Base-by-base conservation (phyloP, 495 filamentous ascomycete species). In the Aspergillus wentii region DNA sequence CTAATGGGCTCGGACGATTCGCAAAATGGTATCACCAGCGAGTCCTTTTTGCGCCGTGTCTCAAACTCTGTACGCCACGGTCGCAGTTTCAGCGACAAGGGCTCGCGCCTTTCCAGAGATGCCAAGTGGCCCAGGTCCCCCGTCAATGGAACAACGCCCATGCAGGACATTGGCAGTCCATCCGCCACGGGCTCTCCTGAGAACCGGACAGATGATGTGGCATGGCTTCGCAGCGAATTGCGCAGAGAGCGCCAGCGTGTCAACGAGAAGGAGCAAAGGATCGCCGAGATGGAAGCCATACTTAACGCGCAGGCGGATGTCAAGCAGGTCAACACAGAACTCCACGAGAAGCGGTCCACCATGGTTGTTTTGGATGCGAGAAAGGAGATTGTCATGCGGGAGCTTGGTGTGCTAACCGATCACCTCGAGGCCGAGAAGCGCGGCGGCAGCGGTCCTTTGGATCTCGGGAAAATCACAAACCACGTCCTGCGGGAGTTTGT, bases 311-410 rank as follows among this genome's bases (percentile, higher is more conserved):
- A 83, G 14, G 84, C 83, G 16, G 86, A 89, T 48, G 79, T 95
- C 22, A 87, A 88, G 55, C 82, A 79, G 40, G 75, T 92, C 19
- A 89, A 90, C 52, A 87, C 81, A 28, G 90, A 89, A 51, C 68
- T 99, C 9, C 74, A 84, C 22, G 89, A 97, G 62, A 97, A 97
- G 68, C 78, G 92, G 30, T 94, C 90, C 44, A 97, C 91, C 1
- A 88, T 99, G 52, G 90, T 92, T n/a, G 85, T 90, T 8, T 71
- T 99, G 15, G 91, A 97, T 58, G 88, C 89, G 1, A 86, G 95
- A 62, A 84, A 89, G 17, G 94, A 99, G 59, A 88, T 96, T 48
- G 88, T 95, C 52, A 78, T 99, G 39, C 82, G 87, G 15, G 90
- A 99, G 54, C 72, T 99, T 16, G 85, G 90, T 41, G 81, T 89